Conservation (phyloP, 768 basidiomycete genomes). For the Russula vinacea region DNA sequence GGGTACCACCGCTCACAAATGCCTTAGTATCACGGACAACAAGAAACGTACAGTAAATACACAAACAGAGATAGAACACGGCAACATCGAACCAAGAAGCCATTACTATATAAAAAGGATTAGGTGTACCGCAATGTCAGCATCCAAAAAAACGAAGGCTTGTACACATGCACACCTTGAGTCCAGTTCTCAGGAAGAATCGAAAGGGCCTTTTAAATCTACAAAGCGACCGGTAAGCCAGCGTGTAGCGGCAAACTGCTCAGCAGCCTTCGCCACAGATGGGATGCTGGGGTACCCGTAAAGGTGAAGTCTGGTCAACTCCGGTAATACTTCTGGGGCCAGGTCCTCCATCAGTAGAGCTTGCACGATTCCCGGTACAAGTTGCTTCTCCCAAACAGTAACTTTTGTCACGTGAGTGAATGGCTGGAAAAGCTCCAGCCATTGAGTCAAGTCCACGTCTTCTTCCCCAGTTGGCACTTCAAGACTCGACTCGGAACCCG, state of each 20-base stretch:
- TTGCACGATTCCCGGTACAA: constrained; percentile 2
- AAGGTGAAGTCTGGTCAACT: neutral
- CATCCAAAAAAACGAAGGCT: neutral
- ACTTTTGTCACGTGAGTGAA: neutral
- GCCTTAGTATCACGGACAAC: neutral
- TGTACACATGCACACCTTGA: neutral
- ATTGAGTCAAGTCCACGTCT: neutral
- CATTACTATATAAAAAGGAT: too few relatives aligned
- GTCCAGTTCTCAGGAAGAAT: neutral
- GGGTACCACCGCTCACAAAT: too few relatives aligned
- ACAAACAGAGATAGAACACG: neutral
- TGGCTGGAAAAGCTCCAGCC: constrained; percentile 7
- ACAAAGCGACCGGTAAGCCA: neutral
- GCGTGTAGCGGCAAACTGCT: neutral
- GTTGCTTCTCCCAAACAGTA: neutral
- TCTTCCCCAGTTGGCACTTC: neutral
- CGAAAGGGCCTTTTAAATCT: neutral
- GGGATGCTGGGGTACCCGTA: neutral
- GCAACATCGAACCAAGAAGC: neutral
- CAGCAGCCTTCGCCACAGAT: neutral
- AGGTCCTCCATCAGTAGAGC: neutral
- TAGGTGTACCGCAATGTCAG: too few relatives aligned
- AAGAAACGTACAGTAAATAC: too few relatives aligned
- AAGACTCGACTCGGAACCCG: too few relatives aligned
- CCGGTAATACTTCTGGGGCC: neutral